Evolutionary conservation across 2,329 filamentous ascomycete genomes (phyloP), one percentile per base, ranked within the genome.

Genomic region (Phaeosphaeria sp.): DNA sequence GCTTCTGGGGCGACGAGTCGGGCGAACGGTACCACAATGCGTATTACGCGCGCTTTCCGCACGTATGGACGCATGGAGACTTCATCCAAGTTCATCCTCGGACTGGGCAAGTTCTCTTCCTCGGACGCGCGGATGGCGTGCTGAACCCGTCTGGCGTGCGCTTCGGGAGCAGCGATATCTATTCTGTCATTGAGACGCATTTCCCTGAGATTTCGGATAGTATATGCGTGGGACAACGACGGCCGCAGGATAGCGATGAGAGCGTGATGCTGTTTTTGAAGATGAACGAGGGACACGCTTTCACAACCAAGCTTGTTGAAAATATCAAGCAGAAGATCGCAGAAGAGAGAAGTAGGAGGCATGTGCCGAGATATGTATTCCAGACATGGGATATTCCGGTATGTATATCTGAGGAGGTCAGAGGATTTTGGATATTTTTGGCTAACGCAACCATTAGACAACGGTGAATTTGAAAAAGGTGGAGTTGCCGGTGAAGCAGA

Each of bases 391-490:
- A 91, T 65, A 93, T 95, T 72, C 92, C 91, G 59, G 90, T 91
- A 76, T 79, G 88, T 83, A 15, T 3, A 44, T 25, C 51, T n/a
- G 33, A 42, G 41, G 17, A n/a, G 17, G n/a, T 44, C n/a, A 15
- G 25, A 9, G 25, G 9, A 27, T 4, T 27, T 44, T 22, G 21
- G 21, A 5, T 11, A 23, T 10, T 46, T 5, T 10, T 20, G 43
- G 21, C 44, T 46, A 41, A 51, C 58, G 7, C 1, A n/a, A n/a
- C n/a, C n/a, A n/a, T n/a, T 47, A 92, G 87, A 90, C 88, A 0
- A 95, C 91, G 0, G 87, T 95, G 61, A 95, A 94, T 72, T 77
- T 91, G 50, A 95, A 95, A 75, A 95, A 95, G 76, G 91, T 95
- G 3, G 91, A 95, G 74, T 68, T 95, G 52, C 91, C 91, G 0